Conservation (phyloP, 495 filamentous ascomycete genomes). For the Lophium mytilinum region DNA sequence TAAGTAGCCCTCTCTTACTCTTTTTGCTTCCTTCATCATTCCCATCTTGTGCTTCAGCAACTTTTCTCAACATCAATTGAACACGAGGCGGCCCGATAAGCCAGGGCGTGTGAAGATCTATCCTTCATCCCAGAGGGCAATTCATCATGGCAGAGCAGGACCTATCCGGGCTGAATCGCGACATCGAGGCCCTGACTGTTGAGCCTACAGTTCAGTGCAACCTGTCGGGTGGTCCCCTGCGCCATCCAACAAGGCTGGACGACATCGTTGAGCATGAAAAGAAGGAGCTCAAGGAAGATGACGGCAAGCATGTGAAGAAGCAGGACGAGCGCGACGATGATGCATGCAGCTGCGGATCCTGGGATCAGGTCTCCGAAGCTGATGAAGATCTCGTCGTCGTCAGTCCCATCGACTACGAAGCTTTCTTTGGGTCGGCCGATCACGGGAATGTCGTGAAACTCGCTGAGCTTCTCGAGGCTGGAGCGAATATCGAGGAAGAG, state of each 20-base stretch:
- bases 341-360: neutral
- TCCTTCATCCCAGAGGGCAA: no score
- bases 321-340: neutral
- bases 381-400: neutral
- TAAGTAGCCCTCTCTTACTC: neutral
- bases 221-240: neutral
- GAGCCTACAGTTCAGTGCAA: neutral
- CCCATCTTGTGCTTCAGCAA: no score
- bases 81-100: no score
- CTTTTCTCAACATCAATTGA: no score
- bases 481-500: slow-evolving; percentile 6
- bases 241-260: neutral
- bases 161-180: neutral
- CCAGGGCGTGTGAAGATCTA: no score
- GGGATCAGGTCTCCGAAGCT: neutral
- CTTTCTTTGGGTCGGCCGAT: slow-evolving; percentile 3
- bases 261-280: neutral
- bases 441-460: slow-evolving; percentile 4
- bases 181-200: neutral
- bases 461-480: neutral
- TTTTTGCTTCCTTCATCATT: no score
- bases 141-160: no score
- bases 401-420: slow-evolving; percentile 1
- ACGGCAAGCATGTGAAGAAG: neutral
- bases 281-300: neutral